Conservation (phyloP, 768 basidiomycete species). For the Daedaleopsis sinensis region DNA sequence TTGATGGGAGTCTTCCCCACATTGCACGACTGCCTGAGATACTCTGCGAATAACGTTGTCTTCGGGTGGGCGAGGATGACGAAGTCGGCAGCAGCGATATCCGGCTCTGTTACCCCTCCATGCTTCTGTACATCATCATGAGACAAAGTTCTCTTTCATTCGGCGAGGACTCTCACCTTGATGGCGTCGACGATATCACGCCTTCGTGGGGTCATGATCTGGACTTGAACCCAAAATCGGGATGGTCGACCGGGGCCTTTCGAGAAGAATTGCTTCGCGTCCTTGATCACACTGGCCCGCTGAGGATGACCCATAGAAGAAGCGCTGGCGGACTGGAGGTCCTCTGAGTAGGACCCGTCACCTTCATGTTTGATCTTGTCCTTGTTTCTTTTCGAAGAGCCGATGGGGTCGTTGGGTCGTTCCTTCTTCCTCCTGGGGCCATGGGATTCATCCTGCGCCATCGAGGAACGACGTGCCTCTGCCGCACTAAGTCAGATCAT, state of each 20-base stretch:
- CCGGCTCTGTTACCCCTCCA: conserved; percentile 60
- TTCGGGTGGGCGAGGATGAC: conserved; percentile 53
- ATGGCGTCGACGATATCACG: conserved; percentile 52
- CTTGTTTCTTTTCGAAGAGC: neutral
- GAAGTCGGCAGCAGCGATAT: conserved; percentile 61
- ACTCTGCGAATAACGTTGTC: conserved; percentile 53
- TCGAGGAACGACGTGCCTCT: conserved; percentile 6
- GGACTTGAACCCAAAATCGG: conserved; percentile 71
- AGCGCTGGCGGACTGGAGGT: neutral
- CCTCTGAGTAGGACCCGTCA: neutral
- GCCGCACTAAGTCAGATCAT: neutral
- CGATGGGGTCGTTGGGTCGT: neutral
- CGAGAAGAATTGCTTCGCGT: conserved; percentile 44
- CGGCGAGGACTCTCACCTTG: conserved; percentile 46
- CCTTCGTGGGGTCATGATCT: conserved; percentile 50
- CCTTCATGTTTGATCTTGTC: neutral
- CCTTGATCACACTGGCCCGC: neutral
- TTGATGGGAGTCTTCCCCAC: conserved; percentile 49
- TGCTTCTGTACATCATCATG: conserved; percentile 50
- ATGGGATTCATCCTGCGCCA: conserved; percentile 2
- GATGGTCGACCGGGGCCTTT: conserved; percentile 45
- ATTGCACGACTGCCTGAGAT: conserved; percentile 40
- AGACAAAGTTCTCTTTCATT: neutral
- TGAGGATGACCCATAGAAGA: neutral
- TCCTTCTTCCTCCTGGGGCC: conserved; percentile 7